Evolutionary conservation across 768 basidiomycete species (phyloP).

Genomic region (Pleurotus pulmonarius): DNA sequence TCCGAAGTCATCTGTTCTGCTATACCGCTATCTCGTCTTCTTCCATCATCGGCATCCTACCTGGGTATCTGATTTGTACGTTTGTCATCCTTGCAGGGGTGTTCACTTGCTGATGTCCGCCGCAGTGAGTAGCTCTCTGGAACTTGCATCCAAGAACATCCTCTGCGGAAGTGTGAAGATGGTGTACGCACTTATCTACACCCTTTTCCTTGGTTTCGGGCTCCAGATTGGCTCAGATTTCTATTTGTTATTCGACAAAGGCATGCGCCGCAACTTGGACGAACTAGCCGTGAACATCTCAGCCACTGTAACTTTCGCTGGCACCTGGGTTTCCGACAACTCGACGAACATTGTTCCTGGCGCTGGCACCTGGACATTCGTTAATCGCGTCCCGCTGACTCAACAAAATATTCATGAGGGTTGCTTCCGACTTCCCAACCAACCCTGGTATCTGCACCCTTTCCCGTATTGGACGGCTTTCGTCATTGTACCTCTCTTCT

Average conservation of each 20-base stretch:
- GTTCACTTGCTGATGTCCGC: constrained; percentile 3
- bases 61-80: constrained; percentile 82
- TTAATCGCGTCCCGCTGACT: constrained; percentile 43
- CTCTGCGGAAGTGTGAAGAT: constrained; percentile 83
- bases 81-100: constrained; percentile 4
- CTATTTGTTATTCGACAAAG: constrained; percentile 66
- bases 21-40: constrained; percentile 90
- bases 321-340: constrained; percentile 66
- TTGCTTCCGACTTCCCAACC: constrained; percentile 64
- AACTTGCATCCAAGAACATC: constrained; percentile 83
- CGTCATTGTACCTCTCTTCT: constrained; percentile 74
- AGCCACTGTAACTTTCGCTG: constrained; percentile 50
- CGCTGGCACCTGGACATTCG: constrained; percentile 65
- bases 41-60: constrained; percentile 83
- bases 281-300: constrained; percentile 49
- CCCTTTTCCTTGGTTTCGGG: constrained; percentile 80
- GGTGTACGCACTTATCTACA: constrained; percentile 87
- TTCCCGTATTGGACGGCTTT: constrained; percentile 79
- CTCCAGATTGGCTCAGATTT: constrained; percentile 82
- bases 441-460: constrained; percentile 77
- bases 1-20: constrained; percentile 76
- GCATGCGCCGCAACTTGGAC: constrained; percentile 48
- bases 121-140: constrained; percentile 73
- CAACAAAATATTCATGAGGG: constrained; percentile 51
- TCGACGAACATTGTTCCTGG: constrained; percentile 40